These are phyloP conservation scores for Pseudopyrenochaeta lycopersici DNA, from an alignment of 2,329 filamentous ascomycete genomes.

Conservation along the genomic window DNA sequence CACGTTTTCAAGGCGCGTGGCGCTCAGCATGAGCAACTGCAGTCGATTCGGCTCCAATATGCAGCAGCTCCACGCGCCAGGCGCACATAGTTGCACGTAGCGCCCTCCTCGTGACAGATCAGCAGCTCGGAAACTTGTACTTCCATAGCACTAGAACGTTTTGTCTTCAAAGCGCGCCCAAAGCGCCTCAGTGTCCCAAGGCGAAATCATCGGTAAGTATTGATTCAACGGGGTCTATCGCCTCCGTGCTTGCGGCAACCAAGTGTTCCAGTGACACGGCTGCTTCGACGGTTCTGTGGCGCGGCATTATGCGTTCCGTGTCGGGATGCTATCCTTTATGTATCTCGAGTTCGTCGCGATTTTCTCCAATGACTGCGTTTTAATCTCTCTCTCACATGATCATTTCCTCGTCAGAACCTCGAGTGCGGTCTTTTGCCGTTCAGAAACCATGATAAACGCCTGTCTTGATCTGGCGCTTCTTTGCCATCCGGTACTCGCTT, in stretches of 20 bases:
- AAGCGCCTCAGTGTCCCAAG: conserved; percentile 5
- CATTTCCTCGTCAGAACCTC: not conserved
- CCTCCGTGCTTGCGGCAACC: conserved; percentile 12
- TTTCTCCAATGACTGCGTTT: conserved; percentile 1
- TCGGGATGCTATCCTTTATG: conserved; percentile 17
- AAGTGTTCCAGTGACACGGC: conserved; percentile 21
- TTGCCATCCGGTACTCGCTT: conserved; percentile 42
- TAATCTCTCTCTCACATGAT: conserved; percentile 12
- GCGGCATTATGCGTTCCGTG: conserved; percentile 34
- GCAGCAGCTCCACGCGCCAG: conserved; percentile 29
- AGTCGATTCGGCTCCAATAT: conserved; percentile 1
- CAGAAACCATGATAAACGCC: conserved; percentile 31
- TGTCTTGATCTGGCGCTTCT: conserved; percentile 43
- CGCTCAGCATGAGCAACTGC: conserved; percentile 7
- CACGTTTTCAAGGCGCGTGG: conserved; percentile 19
- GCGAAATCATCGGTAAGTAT: conserved; percentile 11
- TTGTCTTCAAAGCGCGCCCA: conserved; percentile 7
- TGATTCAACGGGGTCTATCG: conserved; percentile 16
- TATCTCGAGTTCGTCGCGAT: conserved; percentile 5
- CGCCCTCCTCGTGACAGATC: conserved; percentile 13
- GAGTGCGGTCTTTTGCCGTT: not conserved
- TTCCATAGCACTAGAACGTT: conserved; percentile 29
- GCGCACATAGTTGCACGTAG: conserved; percentile 3
- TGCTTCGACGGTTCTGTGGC: conserved; percentile 26
- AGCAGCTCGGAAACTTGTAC: conserved; percentile 20